A percentile compares a stretch with the other conserved stretches of the same genome.
Conservation (phyloP, 805 yeast species). For the Maudiozyma turicensis region DNA sequence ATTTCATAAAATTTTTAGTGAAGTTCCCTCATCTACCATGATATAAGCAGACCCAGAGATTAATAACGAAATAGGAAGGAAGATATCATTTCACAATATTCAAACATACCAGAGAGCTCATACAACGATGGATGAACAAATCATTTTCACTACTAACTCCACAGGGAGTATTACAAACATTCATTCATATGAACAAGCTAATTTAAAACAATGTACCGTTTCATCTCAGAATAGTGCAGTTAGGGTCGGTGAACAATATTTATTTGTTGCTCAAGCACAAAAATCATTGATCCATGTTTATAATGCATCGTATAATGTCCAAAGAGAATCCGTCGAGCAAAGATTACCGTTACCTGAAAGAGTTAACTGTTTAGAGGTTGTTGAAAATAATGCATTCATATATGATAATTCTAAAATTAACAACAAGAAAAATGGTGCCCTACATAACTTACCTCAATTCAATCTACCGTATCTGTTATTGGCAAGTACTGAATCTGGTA, state of each 20-base stretch:
- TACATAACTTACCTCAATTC: slow-evolving; percentile 31
- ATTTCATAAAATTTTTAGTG: not conserved
- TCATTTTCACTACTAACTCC: slow-evolving; percentile 23
- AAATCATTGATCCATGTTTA: slow-evolving; percentile 73
- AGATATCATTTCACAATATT: not conserved
- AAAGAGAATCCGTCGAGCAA: slow-evolving; percentile 54
- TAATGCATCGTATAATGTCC: slow-evolving; percentile 32
- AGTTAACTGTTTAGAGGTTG: slow-evolving; percentile 38
- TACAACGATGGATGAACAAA: slow-evolving; percentile 16
- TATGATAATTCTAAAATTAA: not conserved
- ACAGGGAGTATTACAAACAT: slow-evolving; percentile 23
- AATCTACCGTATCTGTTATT: slow-evolving; percentile 60
- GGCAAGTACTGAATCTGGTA: slow-evolving; percentile 51
- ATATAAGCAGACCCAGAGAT: not conserved
- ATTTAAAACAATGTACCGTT: slow-evolving; percentile 33
- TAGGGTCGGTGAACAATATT: slow-evolving; percentile 44
- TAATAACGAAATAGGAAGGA: not conserved
- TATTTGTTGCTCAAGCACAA: slow-evolving; percentile 55
- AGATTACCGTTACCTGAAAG: slow-evolving; percentile 78
- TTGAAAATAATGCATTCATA: slow-evolving; percentile 5
- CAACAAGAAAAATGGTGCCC: not conserved
- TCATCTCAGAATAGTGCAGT: slow-evolving; percentile 41
- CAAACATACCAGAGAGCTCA: not conserved
- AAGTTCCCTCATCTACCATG: not conserved
- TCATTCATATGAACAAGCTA: slow-evolving; percentile 25